Conservation (phyloP, 2,329 filamentous ascomycete genomes). For the Stachybotrys echinatus region DNA sequence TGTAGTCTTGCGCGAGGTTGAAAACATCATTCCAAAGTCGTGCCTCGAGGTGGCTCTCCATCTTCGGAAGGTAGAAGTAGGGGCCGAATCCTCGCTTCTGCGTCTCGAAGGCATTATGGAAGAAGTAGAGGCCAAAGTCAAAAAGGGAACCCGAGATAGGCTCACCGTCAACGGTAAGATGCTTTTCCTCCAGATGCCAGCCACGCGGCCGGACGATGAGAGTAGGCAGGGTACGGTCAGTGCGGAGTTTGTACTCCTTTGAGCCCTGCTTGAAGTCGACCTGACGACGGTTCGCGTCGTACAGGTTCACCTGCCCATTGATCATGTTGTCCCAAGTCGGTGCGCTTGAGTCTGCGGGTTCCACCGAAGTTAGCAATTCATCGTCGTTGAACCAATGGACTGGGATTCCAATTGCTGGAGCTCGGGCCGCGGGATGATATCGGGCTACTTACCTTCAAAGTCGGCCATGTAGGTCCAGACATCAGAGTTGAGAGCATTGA, state of each 20-base stretch:
- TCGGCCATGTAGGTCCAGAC: conserved; percentile 99
- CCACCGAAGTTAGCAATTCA: conserved; percentile 10
- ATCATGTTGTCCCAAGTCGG: conserved; percentile 99
- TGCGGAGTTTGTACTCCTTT: conserved; percentile 97
- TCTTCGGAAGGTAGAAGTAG: conserved; percentile 98
- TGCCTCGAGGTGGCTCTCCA: conserved; percentile 96
- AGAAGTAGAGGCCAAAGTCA: conserved; percentile 98
- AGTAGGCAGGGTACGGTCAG: conserved; percentile 77
- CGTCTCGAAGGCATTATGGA: conserved; percentile 91
- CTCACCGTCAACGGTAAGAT: conserved; percentile 92
- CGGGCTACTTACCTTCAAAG: conserved; percentile 75
- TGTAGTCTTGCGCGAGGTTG: conserved; percentile 90
- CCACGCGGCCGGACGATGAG: conserved; percentile 91
- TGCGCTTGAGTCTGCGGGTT: conserved; percentile 72
- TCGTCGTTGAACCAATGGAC: no score
- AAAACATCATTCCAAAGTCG: conserved; percentile 98
- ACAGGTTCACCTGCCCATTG: conserved; percentile 95
- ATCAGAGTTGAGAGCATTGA: conserved; percentile 92
- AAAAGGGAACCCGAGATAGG: conserved; percentile 89
- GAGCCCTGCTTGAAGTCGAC: conserved; percentile 93
- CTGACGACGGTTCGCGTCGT: conserved; percentile 89
- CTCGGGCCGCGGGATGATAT: background rate
- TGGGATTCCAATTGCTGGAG: no score
- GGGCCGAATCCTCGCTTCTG: conserved; percentile 80
- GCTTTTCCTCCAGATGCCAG: conserved; percentile 98